These are phyloP conservation scores for Trichosanthes cucumerina DNA, from an alignment of 306 rosid species.

Conservation along the genomic window DNA sequence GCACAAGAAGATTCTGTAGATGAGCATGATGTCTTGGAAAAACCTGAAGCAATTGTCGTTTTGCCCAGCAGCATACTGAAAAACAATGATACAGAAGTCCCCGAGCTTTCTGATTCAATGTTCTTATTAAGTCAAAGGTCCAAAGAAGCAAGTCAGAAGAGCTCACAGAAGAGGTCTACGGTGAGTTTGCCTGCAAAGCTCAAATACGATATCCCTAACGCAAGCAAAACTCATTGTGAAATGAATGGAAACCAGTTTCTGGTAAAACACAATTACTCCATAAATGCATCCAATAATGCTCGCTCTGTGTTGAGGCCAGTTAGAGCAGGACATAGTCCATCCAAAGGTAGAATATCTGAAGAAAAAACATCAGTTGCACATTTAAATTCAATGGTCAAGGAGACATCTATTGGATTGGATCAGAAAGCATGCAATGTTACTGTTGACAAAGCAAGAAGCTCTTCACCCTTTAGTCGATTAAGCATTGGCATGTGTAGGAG, in stretches of 20 bases:
- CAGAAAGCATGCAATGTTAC: conserved; percentile 25
- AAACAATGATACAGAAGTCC: conserved; percentile 26
- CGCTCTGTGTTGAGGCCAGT: conserved; percentile 15
- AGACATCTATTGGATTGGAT: conserved; percentile 26
- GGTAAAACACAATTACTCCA: conserved; percentile 24
- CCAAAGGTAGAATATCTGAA: conserved; percentile 33
- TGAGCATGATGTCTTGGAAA: conserved; percentile 21
- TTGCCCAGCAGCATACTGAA: conserved; percentile 31
- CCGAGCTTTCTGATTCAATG: conserved; percentile 24
- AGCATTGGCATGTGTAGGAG: conserved; percentile 44
- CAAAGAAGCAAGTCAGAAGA: conserved; percentile 26
- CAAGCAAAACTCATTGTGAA: conserved; percentile 34
- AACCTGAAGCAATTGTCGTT: conserved; percentile 40
- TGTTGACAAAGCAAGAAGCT: conserved; percentile 56
- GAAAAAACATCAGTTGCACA: conserved; percentile 27
- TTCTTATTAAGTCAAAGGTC: conserved; percentile 26
- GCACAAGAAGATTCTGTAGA: conserved; percentile 19
- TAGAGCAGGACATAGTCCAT: conserved; percentile 39
- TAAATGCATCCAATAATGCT: conserved; percentile 25
- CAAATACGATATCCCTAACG: conserved; percentile 24
- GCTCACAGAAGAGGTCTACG: conserved; percentile 26
- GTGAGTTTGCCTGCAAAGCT: conserved; percentile 23
- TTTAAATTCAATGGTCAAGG: conserved; percentile 26
- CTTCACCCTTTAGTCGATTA: conserved; percentile 72
- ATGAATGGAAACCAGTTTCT: conserved; percentile 21